Base-by-base conservation (phyloP, 257 asterid species). In the Ligustrum vulgare region DNA sequence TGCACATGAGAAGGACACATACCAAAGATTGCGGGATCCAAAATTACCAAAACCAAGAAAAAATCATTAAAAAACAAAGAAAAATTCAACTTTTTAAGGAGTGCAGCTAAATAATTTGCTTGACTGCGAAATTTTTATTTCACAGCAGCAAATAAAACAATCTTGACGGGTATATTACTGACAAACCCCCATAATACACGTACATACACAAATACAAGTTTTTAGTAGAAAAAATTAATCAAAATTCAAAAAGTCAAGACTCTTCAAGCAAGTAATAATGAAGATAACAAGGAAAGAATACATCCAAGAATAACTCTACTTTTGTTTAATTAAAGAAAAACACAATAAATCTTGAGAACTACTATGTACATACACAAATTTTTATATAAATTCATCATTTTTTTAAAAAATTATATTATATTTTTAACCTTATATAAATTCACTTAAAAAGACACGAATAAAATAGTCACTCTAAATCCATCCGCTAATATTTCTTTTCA, bases 181-280 rank as follows among this genome's bases (percentile, higher is more conserved):
- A 66, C 15, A 43, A 66, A 70, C 35, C 25, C 49, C 70, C 18
- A 28, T 28, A 39, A 47, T 43, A 43, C 18, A 43, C 2, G 3
- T 43, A 12, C 3, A 56, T 11, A 56, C 36, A 58, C 32, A 69
- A 60, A 28, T 28, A 28, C 31, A 28, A 28, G 1, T 51, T 45
- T 37, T n/a, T 12, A 16, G 47, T 23, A 28, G 31, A 51, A 32
- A 65, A 11, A 18, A 62, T 67, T 56, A 67, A 64, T 67, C 47
- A 67, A 68, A 72, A 73, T 28, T 25, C 67, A 56, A 22, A 67
- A 67, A 28, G 16, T 37, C 70, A 62, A 58, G 7, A 64, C 60
- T 13, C 45, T 10, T 13, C 41, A 22, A 34, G 43, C 75, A 75
- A 13, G 31, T 31, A 49, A 4, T 8, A 16, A 1, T 3, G 20